phyloP scores from a whole-genome alignment of 2,329 filamentous ascomycete species.

The Cephalotrichum gorgonifer region DNA sequence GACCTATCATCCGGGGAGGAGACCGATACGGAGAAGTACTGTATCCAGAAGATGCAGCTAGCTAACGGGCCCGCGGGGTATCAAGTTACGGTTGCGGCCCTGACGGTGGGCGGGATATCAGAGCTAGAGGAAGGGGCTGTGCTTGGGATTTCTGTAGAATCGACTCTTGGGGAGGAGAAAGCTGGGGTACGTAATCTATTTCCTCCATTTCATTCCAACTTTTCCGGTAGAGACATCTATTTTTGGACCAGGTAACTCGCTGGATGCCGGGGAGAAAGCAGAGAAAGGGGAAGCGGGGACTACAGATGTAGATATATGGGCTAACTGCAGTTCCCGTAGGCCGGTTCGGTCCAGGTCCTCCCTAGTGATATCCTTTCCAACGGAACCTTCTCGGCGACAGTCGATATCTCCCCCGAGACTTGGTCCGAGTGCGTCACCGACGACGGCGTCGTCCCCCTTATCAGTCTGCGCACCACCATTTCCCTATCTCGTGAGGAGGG shows the following conservation, averaged over 20 bases:
- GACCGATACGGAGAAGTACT: not conserved
- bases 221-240: no score
- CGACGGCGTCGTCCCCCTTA: slow-evolving; percentile 2
- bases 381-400: not conserved
- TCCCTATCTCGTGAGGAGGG: not conserved
- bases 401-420: not conserved
- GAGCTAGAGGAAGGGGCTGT: not conserved
- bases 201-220: not conserved
- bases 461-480: not conserved
- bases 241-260: no score
- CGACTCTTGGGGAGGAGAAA: not conserved
- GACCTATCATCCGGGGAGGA: not conserved
- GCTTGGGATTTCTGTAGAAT: not conserved
- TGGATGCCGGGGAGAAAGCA: not conserved
- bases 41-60: slow-evolving; percentile 1
- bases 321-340: not conserved
- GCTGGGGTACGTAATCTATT: no score
- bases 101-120: not conserved
- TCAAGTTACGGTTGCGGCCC: not conserved
- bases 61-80: not conserved
- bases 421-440: slow-evolving; percentile 2
- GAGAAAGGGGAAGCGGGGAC: no score
- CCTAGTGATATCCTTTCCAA: not conserved
- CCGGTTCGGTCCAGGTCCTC: not conserved
- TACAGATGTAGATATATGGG: not conserved